These are phyloP conservation scores for Trametes punicea DNA, from an alignment of 768 basidiomycete genomes.

Conservation along the genomic window DNA sequence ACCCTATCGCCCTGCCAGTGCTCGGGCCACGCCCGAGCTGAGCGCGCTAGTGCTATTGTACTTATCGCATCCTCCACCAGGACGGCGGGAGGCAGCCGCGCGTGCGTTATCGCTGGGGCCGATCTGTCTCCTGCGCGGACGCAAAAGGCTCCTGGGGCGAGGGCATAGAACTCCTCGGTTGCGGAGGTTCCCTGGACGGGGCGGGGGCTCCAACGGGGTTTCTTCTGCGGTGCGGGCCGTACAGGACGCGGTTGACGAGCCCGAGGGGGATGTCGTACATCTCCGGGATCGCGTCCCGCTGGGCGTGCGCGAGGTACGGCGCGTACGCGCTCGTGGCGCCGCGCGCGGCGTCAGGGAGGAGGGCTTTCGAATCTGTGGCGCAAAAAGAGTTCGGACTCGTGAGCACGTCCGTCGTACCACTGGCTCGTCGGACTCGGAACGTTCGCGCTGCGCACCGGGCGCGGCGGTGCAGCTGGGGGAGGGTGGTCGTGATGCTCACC, in stretches of 20 bases:
- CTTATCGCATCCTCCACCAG: background rate
- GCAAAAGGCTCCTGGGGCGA: too few species aligned
- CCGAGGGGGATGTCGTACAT: slow-evolving; percentile 83
- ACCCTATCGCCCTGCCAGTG: slow-evolving; percentile 1
- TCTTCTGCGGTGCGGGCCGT: slow-evolving; percentile 28
- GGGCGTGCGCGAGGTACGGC: slow-evolving; percentile 49
- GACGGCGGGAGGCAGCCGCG: background rate
- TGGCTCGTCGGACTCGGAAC: background rate
- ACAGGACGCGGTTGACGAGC: slow-evolving; percentile 73
- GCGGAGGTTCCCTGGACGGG: background rate
- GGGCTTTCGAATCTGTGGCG: slow-evolving; percentile 53
- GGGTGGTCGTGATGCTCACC: slow-evolving; percentile 44
- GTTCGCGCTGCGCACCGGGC: slow-evolving; percentile 6
- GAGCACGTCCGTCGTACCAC: slow-evolving; percentile 3
- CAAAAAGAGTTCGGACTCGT: slow-evolving; percentile 10
- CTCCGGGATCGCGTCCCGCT: slow-evolving; percentile 51
- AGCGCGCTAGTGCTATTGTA: background rate
- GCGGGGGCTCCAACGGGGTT: background rate
- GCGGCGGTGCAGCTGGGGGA: background rate
- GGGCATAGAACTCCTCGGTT: too few species aligned
- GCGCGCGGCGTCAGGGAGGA: slow-evolving; percentile 37
- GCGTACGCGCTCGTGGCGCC: background rate
- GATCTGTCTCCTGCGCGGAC: background rate
- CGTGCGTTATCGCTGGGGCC: slow-evolving; percentile 6
- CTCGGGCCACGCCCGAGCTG: background rate